phyloP scores from a whole-genome alignment of 2,329 filamentous ascomycete genomes.

The Aspergillus pseudonomiae region DNA sequence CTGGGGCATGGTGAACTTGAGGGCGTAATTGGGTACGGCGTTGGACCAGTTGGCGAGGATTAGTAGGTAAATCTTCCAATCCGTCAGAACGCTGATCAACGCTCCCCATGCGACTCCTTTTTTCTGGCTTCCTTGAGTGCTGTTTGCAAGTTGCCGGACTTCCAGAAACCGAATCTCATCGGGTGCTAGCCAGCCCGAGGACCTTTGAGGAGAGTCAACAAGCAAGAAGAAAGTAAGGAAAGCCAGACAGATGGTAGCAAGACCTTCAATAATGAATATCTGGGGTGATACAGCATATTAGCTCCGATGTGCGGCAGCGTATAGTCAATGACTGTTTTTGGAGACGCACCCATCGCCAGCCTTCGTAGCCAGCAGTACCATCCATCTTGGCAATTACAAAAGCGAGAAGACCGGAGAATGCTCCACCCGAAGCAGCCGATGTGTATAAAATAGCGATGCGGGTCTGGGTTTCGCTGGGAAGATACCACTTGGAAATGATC shows the following conservation, averaged over 20 bases:
- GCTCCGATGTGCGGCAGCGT: not conserved
- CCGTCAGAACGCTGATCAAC: slow-evolving; percentile 46
- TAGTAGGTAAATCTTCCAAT: slow-evolving; percentile 53
- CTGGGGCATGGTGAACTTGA: slow-evolving; percentile 41
- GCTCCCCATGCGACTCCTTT: slow-evolving; percentile 38
- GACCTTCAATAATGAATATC: slow-evolving; percentile 62
- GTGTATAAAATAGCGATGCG: slow-evolving; percentile 78
- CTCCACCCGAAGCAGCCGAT: slow-evolving; percentile 73
- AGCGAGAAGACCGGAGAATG: slow-evolving; percentile 80
- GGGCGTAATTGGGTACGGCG: slow-evolving; percentile 40
- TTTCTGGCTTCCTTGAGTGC: slow-evolving; percentile 13
- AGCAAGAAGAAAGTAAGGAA: slow-evolving; percentile 32
- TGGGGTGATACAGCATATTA: slow-evolving; percentile 25
- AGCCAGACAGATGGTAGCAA: slow-evolving; percentile 67
- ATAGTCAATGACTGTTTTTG: not conserved
- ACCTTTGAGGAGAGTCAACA: slow-evolving; percentile 44
- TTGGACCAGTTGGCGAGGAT: slow-evolving; percentile 50
- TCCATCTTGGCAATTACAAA: slow-evolving; percentile 84
- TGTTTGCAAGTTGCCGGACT: slow-evolving; percentile 40
- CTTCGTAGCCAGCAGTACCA: slow-evolving; percentile 49
- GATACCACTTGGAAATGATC: slow-evolving; percentile 80
- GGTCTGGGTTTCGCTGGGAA: slow-evolving; percentile 72
- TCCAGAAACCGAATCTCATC: slow-evolving; percentile 48
- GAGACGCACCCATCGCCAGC: slow-evolving; percentile 23
- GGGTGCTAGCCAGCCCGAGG: slow-evolving; percentile 39